Evolutionary conservation across 331 rosid species (phyloP), one percentile per base, ranked within the genome.

Genomic region (Acacia concinna): DNA sequence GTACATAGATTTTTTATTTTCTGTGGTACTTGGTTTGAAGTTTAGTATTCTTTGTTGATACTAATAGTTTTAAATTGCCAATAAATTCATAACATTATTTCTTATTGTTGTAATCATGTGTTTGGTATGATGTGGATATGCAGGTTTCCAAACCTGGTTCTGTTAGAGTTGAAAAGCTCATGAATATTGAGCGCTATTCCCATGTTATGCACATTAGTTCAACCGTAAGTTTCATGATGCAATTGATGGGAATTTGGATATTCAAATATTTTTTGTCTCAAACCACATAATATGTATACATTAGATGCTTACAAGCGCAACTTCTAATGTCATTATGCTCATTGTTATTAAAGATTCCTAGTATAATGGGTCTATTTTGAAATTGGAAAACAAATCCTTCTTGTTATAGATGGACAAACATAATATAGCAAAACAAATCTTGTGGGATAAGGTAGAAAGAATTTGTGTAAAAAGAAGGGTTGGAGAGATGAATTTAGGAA

Each of bases 151-250:
- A 83, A 80, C 84, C 85, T 20, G 94, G 97, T 44, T 90, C 97
- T 0, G 97, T 94, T 71, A 86, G 85, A 68, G 98, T 92, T 68
- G 97, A 94, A 81, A 87, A 82, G 80, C 86, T 90, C 14, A 94
- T 92, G 98, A 80, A 88, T 13, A 76, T 94, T 0, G 97, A 94
- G 81, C 90, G 91, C 10, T 92, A 90, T 85, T 94, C 97, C 80
- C 97, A 90, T 65, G 98, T 92, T 21, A 94, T 94, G 98, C 98
- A 94, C 86, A 90, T 94, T 63, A 94, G 98, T 85, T 94, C 98
- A 47, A 94, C 98, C 38, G 98, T 90, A 83, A 81, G 85, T 77
- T 54, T 62, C 75, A 77, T 8, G 14, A 37, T 79, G 57, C 80
- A 80, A 44, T 13, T 43, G 37, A 43, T 54, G 18, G 59, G 25